Percentiles rank a stretch among this genome's conserved stretches.
These are phyloP conservation scores for Avicennia marina DNA, from an alignment of 257 asterid genomes.

Conservation along the genomic window DNA sequence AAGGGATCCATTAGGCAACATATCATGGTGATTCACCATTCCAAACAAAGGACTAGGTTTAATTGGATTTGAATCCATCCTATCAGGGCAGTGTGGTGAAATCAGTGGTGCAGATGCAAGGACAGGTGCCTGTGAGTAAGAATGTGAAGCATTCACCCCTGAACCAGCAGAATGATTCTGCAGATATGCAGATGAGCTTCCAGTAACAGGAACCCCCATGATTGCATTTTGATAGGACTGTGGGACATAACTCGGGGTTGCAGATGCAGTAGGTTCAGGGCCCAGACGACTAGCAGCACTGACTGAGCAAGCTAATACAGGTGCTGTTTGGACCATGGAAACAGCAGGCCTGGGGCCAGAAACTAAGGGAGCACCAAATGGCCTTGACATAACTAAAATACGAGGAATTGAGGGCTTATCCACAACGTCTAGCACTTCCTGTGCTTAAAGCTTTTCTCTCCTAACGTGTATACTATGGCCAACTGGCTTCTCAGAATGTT, in stretches of 20 bases:
- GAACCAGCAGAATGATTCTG: constrained; percentile 48
- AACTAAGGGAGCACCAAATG: too few species aligned
- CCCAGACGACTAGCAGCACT: constrained; percentile 80
- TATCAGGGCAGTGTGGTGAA: constrained; percentile 44
- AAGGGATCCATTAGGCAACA: constrained; percentile 37
- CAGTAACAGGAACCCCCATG: constrained; percentile 48
- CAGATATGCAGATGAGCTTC: constrained; percentile 39
- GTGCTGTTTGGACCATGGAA: constrained; percentile 51
- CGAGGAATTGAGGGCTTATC: too few species aligned
- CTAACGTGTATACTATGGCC: too few species aligned
- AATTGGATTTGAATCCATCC: constrained; percentile 37
- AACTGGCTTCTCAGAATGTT: too few species aligned
- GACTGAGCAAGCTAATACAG: constrained; percentile 59
- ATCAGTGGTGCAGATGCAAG: constrained; percentile 38
- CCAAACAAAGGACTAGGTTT: constrained; percentile 53
- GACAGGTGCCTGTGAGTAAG: constrained; percentile 45
- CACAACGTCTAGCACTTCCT: too few species aligned
- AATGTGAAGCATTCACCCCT: constrained; percentile 34
- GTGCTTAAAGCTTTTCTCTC: too few species aligned
- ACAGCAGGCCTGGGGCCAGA: too few species aligned
- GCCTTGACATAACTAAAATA: too few species aligned
- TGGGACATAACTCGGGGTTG: constrained; percentile 52
- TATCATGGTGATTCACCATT: constrained; percentile 40
- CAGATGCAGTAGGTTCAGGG: constrained; percentile 45
- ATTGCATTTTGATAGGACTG: constrained; percentile 87